Evolutionary conservation across 805 yeast species (phyloP), one percentile per base, ranked within the genome.

Genomic region (Lachancea sp.): DNA sequence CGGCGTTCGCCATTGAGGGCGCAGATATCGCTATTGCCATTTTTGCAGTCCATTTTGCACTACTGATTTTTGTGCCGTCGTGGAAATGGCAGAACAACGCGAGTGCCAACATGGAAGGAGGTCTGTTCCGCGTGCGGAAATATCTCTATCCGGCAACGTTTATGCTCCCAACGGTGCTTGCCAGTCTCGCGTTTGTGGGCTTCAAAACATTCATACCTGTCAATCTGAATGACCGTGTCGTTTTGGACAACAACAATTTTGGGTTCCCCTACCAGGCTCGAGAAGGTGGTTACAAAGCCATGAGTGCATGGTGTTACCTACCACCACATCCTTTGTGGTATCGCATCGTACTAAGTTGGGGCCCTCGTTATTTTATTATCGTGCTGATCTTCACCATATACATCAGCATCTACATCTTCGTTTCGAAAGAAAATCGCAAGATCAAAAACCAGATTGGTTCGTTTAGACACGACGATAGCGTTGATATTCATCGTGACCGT

Each of bases 21-120:
- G 88, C 90, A 1, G 97, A 89, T 63, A 58, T 87, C 30, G 89
- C 93, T 15, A 89, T 88, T 42, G 67, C 87, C 27, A 74, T 82
- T 30, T 84, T 89, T 65, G 95, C 96, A 1, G 65, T 88, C 13
- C 96, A 89, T 64, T 83, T 91, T 9, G 86, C 79, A 22, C 58
- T 88, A 36, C 66, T 87, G 26, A 82, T 89, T 3, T 85, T 86
- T 62, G 68, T 70, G 48, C 87, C 91, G 1, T 71, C 69, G 25
- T 70, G 72, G 47, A 72, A 69, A 46, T 70, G 74, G 53, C 62
- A 64, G 38, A 61, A 60, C 47, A 57, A 55, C 11, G 60, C 66
- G 46, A 60, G 66, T 19, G 65, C 65, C n/a, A 68, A 64, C 45
- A 59, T 74, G 12, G 91, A 85, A 63, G 95, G 91, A 40, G 96